These are phyloP conservation scores for Melanogaster broomeanus DNA, from an alignment of 768 basidiomycete species.

Conservation along the genomic window DNA sequence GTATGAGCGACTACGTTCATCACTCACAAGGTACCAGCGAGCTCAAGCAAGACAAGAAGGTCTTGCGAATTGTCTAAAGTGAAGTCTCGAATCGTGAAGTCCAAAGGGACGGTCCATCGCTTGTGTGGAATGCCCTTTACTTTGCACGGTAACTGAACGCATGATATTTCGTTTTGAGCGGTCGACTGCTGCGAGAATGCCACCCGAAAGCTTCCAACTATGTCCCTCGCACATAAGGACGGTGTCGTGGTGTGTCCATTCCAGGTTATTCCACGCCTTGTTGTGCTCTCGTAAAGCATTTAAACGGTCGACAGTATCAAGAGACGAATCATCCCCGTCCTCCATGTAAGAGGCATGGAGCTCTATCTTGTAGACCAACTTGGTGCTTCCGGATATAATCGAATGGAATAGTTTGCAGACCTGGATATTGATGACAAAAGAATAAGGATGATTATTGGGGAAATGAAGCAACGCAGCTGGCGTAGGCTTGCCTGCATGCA, in stretches of 20 bases:
- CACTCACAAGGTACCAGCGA: slow-evolving; percentile 20
- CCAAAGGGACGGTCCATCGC: slow-evolving; percentile 29
- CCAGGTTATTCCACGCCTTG: slow-evolving; percentile 30
- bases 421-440: slow-evolving; percentile 10
- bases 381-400: slow-evolving; percentile 25
- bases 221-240: slow-evolving; percentile 18
- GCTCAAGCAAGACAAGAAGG: slow-evolving; percentile 34
- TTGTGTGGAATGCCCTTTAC: slow-evolving; percentile 26
- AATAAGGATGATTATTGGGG: background rate
- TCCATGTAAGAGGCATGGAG: slow-evolving; percentile 32
- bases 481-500: slow-evolving; percentile 26
- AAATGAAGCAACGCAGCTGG: background rate
- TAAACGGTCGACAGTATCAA: slow-evolving; percentile 24
- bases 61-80: slow-evolving; percentile 38
- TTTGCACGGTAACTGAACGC: slow-evolving; percentile 33
- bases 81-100: slow-evolving; percentile 36
- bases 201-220: slow-evolving; percentile 38
- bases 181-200: slow-evolving; percentile 33
- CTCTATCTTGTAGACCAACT: slow-evolving; percentile 32
- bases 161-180: slow-evolving; percentile 15
- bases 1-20: background rate
- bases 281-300: slow-evolving; percentile 28
- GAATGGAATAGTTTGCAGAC: slow-evolving; percentile 33
- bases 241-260: slow-evolving; percentile 13
- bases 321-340: slow-evolving; percentile 14